A percentile compares a stretch with the other conserved stretches of the same genome.
Conservation (phyloP, 1,284 basidiomycete species). For the Apiotrichum laibachii region DNA sequence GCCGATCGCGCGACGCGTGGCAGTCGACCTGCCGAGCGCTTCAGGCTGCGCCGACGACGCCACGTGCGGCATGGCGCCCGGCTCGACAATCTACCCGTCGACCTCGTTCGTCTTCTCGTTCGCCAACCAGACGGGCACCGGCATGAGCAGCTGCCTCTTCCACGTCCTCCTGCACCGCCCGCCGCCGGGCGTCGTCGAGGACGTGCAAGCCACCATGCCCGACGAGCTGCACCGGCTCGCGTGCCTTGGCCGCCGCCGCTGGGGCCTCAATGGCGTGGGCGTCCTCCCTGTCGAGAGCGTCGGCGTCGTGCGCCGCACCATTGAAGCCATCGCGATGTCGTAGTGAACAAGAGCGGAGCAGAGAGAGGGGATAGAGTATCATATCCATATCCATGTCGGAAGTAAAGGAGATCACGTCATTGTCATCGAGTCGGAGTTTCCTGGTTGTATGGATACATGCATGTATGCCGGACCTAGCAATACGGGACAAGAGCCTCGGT, state of each 20-base stretch:
- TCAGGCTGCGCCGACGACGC: background rate
- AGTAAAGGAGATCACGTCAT: too few relatives aligned
- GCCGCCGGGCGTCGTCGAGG: constrained; percentile 15
- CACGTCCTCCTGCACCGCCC: constrained; percentile 26
- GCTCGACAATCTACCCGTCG: constrained; percentile 25
- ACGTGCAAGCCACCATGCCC: constrained; percentile 16
- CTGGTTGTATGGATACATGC: too few relatives aligned
- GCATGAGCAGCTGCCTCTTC: constrained; percentile 22
- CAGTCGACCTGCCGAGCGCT: constrained; percentile 10
- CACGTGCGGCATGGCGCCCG: background rate
- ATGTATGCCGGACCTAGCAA: too few relatives aligned
- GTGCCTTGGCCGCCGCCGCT: constrained; percentile 26
- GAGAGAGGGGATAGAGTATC: too few relatives aligned
- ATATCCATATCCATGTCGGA: too few relatives aligned
- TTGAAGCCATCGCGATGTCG: constrained; percentile 1
- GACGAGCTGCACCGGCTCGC: constrained; percentile 29
- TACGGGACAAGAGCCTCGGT: too few relatives aligned
- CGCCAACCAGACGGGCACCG: constrained; percentile 11
- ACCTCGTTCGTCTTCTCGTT: constrained; percentile 32
- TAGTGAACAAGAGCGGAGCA: too few relatives aligned
- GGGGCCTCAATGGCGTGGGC: constrained; percentile 17
- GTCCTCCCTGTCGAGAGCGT: constrained; percentile 23
- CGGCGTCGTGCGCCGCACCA: constrained; percentile 4
- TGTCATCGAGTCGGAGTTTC: too few relatives aligned
- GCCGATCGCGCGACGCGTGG: constrained; percentile 20